Base-by-base conservation (phyloP, 257 asterid genomes). In the Primulina huaijiensis region DNA sequence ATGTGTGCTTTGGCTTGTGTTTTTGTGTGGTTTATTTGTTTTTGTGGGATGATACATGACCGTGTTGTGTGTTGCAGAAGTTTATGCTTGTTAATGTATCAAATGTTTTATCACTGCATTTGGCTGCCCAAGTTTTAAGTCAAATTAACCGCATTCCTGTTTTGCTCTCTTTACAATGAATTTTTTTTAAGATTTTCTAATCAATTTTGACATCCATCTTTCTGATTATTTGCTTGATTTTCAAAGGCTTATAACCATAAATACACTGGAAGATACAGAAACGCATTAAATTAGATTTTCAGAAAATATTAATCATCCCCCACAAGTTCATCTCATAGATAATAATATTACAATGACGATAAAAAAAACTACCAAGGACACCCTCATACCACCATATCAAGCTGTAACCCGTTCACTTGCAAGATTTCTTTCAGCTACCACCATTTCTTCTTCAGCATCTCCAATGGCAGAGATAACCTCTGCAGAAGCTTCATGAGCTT, bases 331-430 rank as follows among this genome's bases (percentile, higher is more conserved):
- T 34, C 2, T 16, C 59, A 38, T 37, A 52, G 35, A 25, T 64
- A 23, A 37, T 31, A 4, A 57, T 14, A 62, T 23, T 12, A 12
- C 17, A 70, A 19, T 25, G 31, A 70, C 14, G 23, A 69, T 30
- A 43, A 61, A 53, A 2, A 11, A 52, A 17, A 55, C 58, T 37
- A 38, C 59, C 29, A 27, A 40, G 8, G 53, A 60, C 17, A 19
- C 75, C 53, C 69, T 43, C 60, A 40, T 29, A 33, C 59, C 62
- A 31, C 58, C 62, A 56, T 53, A 37, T 82, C 82, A 77, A 72
- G 76, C 79, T 52, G 72, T 65, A 50, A 68, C 83, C 73, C 70
- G 65, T 76, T 82, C 81, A 60, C 61, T 76, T 70, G 56, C 78
- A 43, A 38, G 57, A 60, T 56, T 63, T 38, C 50, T 65, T 79